phyloP scores from a whole-genome alignment of 768 basidiomycete species.

The Termitomyces sp. region DNA sequence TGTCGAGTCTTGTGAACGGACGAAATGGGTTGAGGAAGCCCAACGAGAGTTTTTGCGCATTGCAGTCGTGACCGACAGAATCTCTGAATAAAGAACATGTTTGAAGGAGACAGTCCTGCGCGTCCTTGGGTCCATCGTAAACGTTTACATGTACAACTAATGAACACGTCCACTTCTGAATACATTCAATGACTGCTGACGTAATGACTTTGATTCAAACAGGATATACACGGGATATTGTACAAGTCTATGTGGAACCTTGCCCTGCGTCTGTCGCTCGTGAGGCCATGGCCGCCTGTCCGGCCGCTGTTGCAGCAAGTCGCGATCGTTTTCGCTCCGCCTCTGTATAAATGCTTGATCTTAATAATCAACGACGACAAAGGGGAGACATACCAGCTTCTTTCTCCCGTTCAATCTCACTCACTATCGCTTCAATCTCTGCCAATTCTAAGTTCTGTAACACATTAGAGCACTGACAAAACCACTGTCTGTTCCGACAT shows the following conservation, averaged over 20 bases:
- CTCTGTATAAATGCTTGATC: slow-evolving; percentile 46
- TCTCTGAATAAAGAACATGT: slow-evolving; percentile 86
- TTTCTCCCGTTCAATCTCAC: slow-evolving; percentile 95
- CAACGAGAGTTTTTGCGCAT: slow-evolving; percentile 99
- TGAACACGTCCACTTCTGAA: slow-evolving; percentile 24
- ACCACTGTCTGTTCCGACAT: slow-evolving; percentile 15
- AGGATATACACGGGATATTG: background rate
- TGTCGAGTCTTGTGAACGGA: slow-evolving; percentile 59
- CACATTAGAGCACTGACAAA: slow-evolving; percentile 4
- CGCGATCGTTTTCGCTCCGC: slow-evolving; percentile 92
- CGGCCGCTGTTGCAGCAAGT: slow-evolving; percentile 87
- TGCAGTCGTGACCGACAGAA: slow-evolving; percentile 83
- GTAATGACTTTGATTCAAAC: slow-evolving; percentile 8
- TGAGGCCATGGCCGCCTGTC: slow-evolving; percentile 82
- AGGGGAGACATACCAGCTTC: slow-evolving; percentile 69
- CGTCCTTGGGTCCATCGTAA: slow-evolving; percentile 14
- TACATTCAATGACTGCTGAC: slow-evolving; percentile 12
- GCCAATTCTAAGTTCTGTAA: slow-evolving; percentile 75
- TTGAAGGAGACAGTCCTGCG: slow-evolving; percentile 49
- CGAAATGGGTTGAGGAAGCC: slow-evolving; percentile 71
- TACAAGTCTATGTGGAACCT: slow-evolving; percentile 20
- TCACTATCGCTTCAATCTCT: slow-evolving; percentile 90
- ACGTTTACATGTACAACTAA: slow-evolving; percentile 18
- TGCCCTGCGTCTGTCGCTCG: slow-evolving; percentile 40
- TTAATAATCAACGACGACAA: background rate